Evolutionary conservation across 2,329 filamentous ascomycete genomes (phyloP).

Genomic region (Aspergillus terreus): DNA sequence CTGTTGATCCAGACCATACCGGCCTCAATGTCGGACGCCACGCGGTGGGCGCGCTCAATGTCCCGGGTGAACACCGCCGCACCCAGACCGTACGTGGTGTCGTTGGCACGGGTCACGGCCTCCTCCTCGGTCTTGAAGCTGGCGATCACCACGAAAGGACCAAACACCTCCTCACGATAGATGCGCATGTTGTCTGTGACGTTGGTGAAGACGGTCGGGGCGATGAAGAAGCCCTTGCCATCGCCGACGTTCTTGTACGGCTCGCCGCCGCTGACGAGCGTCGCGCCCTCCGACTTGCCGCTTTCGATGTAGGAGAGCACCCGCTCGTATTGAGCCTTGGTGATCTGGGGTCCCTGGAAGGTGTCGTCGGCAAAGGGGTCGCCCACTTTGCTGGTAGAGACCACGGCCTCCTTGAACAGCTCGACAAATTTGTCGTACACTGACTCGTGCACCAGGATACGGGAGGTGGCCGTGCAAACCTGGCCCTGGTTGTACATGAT

Average conservation of each 20-base stretch:
- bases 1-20: slow-evolving; percentile 71
- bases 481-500: slow-evolving; percentile 45
- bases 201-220: slow-evolving; percentile 57
- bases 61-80: slow-evolving; percentile 47
- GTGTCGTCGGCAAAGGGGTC: slow-evolving; percentile 35
- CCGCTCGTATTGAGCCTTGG: slow-evolving; percentile 38
- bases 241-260: slow-evolving; percentile 50
- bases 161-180: slow-evolving; percentile 61
- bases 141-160: slow-evolving; percentile 57
- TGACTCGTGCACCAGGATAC: slow-evolving; percentile 56
- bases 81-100: slow-evolving; percentile 42
- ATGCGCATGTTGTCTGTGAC: slow-evolving; percentile 57
- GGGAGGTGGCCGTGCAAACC: slow-evolving; percentile 33
- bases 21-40: slow-evolving; percentile 56
- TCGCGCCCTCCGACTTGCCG: slow-evolving; percentile 69
- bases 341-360: slow-evolving; percentile 36
- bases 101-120: slow-evolving; percentile 55
- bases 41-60: slow-evolving; percentile 58
- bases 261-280: slow-evolving; percentile 60
- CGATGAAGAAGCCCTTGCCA: slow-evolving; percentile 63
- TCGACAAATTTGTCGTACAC: slow-evolving; percentile 31
- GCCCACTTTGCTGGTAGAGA: slow-evolving; percentile 32
- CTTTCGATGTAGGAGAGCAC: slow-evolving; percentile 67
- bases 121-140: slow-evolving; percentile 60
- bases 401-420: slow-evolving; percentile 30